Percentiles rank a stretch among this genome's conserved stretches.
Conservation (phyloP, 192 early-diverging fungal species). For the Coemansia sp. region DNA sequence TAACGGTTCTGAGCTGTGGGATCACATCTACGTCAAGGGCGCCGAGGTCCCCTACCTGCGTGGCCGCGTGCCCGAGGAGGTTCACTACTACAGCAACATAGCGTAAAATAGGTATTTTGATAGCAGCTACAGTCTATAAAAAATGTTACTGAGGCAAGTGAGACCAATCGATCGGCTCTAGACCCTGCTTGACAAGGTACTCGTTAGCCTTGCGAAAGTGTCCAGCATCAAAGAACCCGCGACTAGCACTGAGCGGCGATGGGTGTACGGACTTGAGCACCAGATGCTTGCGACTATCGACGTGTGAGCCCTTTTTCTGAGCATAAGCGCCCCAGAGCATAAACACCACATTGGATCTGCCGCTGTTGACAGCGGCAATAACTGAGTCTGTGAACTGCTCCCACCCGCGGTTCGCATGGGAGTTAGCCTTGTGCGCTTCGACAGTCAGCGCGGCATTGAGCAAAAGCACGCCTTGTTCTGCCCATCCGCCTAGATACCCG, state of each 20-base stretch:
- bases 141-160: slow-evolving; percentile 18
- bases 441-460: slow-evolving; percentile 91
- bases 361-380: slow-evolving; percentile 68
- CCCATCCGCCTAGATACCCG: slow-evolving; percentile 82
- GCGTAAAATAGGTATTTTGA: slow-evolving; percentile 10
- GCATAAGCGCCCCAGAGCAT: slow-evolving; percentile 92
- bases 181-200: slow-evolving; percentile 62
- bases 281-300: slow-evolving; percentile 80
- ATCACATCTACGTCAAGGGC: slow-evolving; percentile 82
- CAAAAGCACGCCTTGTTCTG: slow-evolving; percentile 83
- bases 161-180: slow-evolving; percentile 37
- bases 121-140: background rate
- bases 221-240: slow-evolving; percentile 84
- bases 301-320: slow-evolving; percentile 76
- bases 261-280: slow-evolving; percentile 89
- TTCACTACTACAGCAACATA: slow-evolving; percentile 59
- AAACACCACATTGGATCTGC: slow-evolving; percentile 74
- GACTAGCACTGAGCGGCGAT: slow-evolving; percentile 81
- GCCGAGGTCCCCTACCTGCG: slow-evolving; percentile 72
- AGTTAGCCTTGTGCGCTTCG: slow-evolving; percentile 72
- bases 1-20: slow-evolving; percentile 67
- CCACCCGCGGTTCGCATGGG: slow-evolving; percentile 85
- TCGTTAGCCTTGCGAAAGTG: slow-evolving; percentile 90
- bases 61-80: slow-evolving; percentile 82
- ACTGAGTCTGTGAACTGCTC: slow-evolving; percentile 84